Percentiles rank a stretch among this genome's conserved stretches.
phyloP scores from a whole-genome alignment of 1,284 basidiomycete genomes.

The Sanguinoderma infundibulare region DNA sequence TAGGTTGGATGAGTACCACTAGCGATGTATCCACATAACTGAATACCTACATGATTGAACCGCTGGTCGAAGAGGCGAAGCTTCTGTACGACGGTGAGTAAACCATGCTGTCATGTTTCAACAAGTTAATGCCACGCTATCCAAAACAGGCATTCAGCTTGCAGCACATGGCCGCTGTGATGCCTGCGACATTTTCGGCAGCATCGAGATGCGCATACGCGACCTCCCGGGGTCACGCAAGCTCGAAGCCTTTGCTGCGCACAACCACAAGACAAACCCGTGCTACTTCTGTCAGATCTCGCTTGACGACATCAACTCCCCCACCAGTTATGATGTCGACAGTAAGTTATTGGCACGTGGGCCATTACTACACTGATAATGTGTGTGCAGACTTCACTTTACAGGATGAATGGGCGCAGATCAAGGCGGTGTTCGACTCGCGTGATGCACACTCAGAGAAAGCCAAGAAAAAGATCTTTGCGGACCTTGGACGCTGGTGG shows the following conservation, averaged over 20 bases:
- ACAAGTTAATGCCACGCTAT: background rate
- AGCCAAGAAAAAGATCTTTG: conserved; percentile 3
- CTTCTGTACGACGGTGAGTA: too few species aligned
- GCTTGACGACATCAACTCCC: conserved; percentile 5
- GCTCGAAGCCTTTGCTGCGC: background rate
- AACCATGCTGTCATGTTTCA: too few species aligned
- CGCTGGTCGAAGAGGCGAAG: too few species aligned
- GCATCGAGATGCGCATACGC: background rate
- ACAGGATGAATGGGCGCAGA: conserved; percentile 4
- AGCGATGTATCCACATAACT: too few species aligned
- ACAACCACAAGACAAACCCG: conserved; percentile 1
- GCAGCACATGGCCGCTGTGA: background rate
- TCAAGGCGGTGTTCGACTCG: background rate
- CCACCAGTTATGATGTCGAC: conserved; percentile 3
- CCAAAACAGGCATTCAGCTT: background rate
- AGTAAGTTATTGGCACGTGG: background rate
- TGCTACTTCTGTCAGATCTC: conserved; percentile 5
- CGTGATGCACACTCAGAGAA: background rate
- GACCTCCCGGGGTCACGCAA: conserved; percentile 4
- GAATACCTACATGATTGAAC: too few species aligned
- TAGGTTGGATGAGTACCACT: too few species aligned
- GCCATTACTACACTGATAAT: too few species aligned
- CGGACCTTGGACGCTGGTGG: conserved; percentile 24
- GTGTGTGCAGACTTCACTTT: conserved; percentile 1
- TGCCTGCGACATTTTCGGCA: background rate